A percentile compares a stretch with the other conserved stretches of the same genome.
phyloP scores from a whole-genome alignment of 176 grass and related monocot genomes.

The Alloteropsis semialata region DNA sequence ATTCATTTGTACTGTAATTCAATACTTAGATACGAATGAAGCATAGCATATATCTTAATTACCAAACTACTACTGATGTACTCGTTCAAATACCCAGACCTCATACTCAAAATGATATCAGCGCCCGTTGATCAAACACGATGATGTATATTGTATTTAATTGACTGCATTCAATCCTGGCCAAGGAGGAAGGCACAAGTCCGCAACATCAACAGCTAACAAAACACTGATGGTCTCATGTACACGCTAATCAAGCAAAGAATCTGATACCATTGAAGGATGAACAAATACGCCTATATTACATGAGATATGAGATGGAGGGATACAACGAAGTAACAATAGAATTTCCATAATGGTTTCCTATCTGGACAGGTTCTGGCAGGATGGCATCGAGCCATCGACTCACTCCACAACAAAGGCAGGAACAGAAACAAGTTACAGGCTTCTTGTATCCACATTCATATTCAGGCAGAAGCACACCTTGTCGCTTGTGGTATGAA shows the following conservation, averaged over 20 bases:
- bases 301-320: neutral
- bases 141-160: neutral
- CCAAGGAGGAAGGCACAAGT: no score
- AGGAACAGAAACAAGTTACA: constrained; percentile 17
- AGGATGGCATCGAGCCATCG: neutral
- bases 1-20: neutral
- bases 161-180: neutral
- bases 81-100: neutral
- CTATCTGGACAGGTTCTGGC: constrained; percentile 10
- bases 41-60: neutral
- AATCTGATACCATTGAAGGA: neutral
- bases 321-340: neutral
- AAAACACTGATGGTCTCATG: neutral
- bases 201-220: neutral
- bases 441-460: constrained; percentile 25
- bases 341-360: neutral
- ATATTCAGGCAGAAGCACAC: neutral
- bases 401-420: neutral
- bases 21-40: no score
- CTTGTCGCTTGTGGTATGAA: neutral
- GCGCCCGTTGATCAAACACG: neutral
- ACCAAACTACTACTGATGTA: neutral
- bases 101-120: neutral
- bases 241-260: neutral
- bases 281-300: neutral